A percentile compares a stretch with the other conserved stretches of the same genome.
Conservation (phyloP, 305 asterid species). For the Salvia sclarea region DNA sequence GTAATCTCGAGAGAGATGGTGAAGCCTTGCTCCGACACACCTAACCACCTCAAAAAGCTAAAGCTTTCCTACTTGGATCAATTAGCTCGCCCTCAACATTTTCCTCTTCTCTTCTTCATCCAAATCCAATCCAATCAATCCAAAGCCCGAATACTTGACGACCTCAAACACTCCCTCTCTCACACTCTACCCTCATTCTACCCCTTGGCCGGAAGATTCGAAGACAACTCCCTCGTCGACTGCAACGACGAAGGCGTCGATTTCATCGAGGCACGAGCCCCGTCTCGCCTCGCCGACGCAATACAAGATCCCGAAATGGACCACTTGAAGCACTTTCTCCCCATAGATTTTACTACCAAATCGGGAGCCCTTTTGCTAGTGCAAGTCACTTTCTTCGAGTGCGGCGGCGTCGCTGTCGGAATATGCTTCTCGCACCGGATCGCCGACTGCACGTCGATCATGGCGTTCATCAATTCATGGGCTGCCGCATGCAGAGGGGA, state of each 20-base stretch:
- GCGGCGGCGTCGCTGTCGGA: conserved; percentile 39
- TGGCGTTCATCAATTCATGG: conserved; percentile 36
- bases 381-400: conserved; percentile 31
- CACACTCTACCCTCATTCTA: conserved; percentile 33
- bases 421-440: conserved; percentile 32
- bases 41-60: conserved; percentile 11
- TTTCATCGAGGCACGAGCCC: neutral
- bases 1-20: conserved; percentile 2
- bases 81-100: conserved; percentile 20
- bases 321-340: neutral
- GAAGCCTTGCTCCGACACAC: conserved; percentile 43
- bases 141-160: neutral
- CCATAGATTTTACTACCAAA: neutral
- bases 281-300: neutral
- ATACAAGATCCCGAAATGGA: neutral
- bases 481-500: conserved; percentile 31
- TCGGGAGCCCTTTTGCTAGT: neutral
- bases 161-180: conserved; percentile 33
- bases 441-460: conserved; percentile 28
- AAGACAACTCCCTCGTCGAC: neutral
- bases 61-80: conserved; percentile 42
- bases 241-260: conserved; percentile 13
- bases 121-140: conserved; percentile 20
- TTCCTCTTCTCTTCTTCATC: conserved; percentile 41
- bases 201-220: neutral